A percentile compares a stretch with the other conserved stretches of the same genome.
phyloP scores from a whole-genome alignment of 768 basidiomycete genomes.

The Botryobasidium botryosum region DNA sequence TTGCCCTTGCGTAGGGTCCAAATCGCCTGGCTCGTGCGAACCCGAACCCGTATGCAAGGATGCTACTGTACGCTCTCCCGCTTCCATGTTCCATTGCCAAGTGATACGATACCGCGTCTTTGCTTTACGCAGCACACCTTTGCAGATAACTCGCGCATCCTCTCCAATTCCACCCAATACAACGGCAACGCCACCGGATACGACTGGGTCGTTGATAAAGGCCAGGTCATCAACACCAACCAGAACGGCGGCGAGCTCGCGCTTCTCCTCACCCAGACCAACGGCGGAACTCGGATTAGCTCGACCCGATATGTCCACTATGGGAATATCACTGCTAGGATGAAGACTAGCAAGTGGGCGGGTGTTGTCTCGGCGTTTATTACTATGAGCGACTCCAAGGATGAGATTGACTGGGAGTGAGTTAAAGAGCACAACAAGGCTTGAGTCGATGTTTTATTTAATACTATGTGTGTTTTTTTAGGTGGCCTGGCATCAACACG shows the following conservation, averaged over 20 bases:
- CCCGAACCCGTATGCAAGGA: slow-evolving; percentile 58
- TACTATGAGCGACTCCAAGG: slow-evolving; percentile 12
- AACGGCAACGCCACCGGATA: slow-evolving; percentile 39
- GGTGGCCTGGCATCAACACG: slow-evolving; percentile 25
- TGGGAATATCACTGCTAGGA: slow-evolving; percentile 52
- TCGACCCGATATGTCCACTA: slow-evolving; percentile 73
- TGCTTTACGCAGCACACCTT: slow-evolving; percentile 34
- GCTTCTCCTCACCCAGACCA: slow-evolving; percentile 46
- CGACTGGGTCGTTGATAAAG: slow-evolving; percentile 31
- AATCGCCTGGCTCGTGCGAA: slow-evolving; percentile 43
- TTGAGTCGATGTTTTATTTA: slow-evolving; percentile 1
- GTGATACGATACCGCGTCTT: background rate
- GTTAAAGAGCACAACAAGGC: background rate
- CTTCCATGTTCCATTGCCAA: slow-evolving; percentile 1
- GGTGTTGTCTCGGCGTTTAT: slow-evolving; percentile 59
- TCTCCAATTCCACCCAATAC: slow-evolving; percentile 46
- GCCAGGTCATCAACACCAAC: slow-evolving; percentile 47
- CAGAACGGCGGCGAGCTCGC: slow-evolving; percentile 48
- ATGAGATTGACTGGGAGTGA: slow-evolving; percentile 82
- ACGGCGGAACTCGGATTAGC: slow-evolving; percentile 62
- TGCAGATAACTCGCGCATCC: slow-evolving; percentile 44
- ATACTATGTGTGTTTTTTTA: background rate
- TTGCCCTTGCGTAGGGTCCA: slow-evolving; percentile 22
- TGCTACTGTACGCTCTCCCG: slow-evolving; percentile 31
- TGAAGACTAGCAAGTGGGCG: slow-evolving; percentile 63